phyloP scores from a whole-genome alignment of 2,329 filamentous ascomycete species.

The Neopestalotiopsis sp. region DNA sequence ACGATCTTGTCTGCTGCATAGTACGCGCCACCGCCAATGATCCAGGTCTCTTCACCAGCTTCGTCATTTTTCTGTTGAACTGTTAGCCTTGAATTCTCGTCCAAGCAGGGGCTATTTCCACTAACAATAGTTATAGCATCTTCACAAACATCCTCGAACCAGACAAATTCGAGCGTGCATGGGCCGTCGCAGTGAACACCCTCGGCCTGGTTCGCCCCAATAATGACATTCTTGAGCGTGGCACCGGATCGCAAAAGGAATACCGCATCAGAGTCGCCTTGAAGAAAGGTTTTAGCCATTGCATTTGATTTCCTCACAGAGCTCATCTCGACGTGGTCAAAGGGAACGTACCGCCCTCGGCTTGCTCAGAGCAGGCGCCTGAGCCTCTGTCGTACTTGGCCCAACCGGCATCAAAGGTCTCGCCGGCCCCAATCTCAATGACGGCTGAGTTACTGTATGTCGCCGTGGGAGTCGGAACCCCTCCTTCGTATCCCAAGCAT shows the following conservation, averaged over 20 bases:
- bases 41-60: constrained; percentile 37
- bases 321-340: neutral
- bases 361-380: constrained; percentile 46
- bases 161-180: constrained; percentile 50
- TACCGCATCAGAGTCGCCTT: constrained; percentile 41
- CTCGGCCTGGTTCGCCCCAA: constrained; percentile 49
- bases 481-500: constrained; percentile 37
- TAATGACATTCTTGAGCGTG: constrained; percentile 51
- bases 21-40: constrained; percentile 51
- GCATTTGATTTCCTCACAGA: no score
- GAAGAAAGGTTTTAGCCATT: neutral
- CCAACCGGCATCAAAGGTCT: constrained; percentile 41
- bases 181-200: constrained; percentile 51
- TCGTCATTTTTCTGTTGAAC: constrained; percentile 30
- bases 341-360: constrained; percentile 42
- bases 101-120: neutral
- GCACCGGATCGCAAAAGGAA: constrained; percentile 47
- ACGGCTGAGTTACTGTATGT: constrained; percentile 32
- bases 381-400: constrained; percentile 44
- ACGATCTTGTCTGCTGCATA: constrained; percentile 51
- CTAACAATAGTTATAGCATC: constrained; percentile 43
- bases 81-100: no score
- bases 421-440: constrained; percentile 35
- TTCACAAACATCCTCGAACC: constrained; percentile 54
- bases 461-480: constrained; percentile 32